A percentile compares a stretch with the other conserved stretches of the same genome.
These are phyloP conservation scores for Chimonanthus praecox DNA, from an alignment of 164 flowering plant species.

Conservation along the genomic window DNA sequence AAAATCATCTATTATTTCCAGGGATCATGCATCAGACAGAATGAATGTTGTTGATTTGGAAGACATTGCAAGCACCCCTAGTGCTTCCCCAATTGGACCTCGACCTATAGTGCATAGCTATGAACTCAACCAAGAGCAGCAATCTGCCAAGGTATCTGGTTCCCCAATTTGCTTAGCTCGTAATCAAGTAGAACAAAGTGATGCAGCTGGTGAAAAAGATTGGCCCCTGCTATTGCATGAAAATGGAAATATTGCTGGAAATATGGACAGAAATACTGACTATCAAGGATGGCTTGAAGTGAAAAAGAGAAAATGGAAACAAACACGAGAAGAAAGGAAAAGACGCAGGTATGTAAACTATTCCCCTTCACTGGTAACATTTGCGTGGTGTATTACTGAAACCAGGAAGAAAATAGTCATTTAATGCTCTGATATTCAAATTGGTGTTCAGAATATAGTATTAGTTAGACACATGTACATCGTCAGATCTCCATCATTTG, in stretches of 20 bases:
- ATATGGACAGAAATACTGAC: slow-evolving; percentile 66
- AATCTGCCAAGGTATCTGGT: slow-evolving; percentile 17
- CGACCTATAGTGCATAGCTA: slow-evolving; percentile 63
- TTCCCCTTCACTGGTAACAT: neutral
- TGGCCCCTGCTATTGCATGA: slow-evolving; percentile 12
- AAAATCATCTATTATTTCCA: slow-evolving; percentile 11
- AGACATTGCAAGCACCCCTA: slow-evolving; percentile 46
- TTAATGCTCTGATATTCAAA: neutral
- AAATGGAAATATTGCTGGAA: slow-evolving; percentile 21
- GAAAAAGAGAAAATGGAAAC: slow-evolving; percentile 91
- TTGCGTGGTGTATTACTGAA: neutral
- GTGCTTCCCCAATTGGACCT: slow-evolving; percentile 34
- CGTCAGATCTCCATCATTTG: neutral
- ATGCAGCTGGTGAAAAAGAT: slow-evolving; percentile 12
- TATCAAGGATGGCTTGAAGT: slow-evolving; percentile 91
- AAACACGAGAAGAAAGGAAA: slow-evolving; percentile 63
- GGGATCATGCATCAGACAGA: slow-evolving; percentile 20
- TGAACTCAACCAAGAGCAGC: slow-evolving; percentile 35
- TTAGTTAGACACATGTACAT: neutral
- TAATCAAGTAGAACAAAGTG: slow-evolving; percentile 17
- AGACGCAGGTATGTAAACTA: slow-evolving; percentile 56
- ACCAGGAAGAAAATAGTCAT: neutral
- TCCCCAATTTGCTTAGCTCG: neutral
- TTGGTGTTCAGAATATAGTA: neutral
- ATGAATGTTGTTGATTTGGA: slow-evolving; percentile 60